Evolutionary conservation across 1,284 basidiomycete species (phyloP), one percentile per base, ranked within the genome.

Genomic region (Caloboletus firmus): DNA sequence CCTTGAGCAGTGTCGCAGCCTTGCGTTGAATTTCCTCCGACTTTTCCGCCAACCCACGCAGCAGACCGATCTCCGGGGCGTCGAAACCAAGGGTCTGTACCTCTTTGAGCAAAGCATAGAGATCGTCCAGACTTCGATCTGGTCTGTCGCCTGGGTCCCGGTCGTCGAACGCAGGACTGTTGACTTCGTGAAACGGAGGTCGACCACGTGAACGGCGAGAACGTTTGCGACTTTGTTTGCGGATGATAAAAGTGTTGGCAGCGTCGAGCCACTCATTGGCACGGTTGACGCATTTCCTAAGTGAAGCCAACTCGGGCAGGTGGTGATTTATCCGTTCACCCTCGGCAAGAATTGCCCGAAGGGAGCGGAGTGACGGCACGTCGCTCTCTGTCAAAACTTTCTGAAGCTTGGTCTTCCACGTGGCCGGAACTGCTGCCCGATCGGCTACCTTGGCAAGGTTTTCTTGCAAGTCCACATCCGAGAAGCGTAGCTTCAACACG

Each of bases 251-350:
- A 0, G 77, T 76, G 59, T 87, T 91, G 49, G 85, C 88, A 10
- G 84, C 80, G 49, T 91, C 87, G 5, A 95, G 77, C 93, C 94
- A 96, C 58, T 89, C 85, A 61, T 87, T 90, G 24, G 91, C 94
- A 55, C 84, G 81, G 39, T 74, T 79, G 48, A 97, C 89, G 66
- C 93, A 93, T 66, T 84, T 87, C 45, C 86, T 82, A 43, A 98
- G 80, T 44, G 83, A 75, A 20, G 76, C 72, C 45, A 95, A 77
- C 68, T 95, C 92, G 2, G 83, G 78, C 18, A 97, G 78, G 24
- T 80, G 78, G 65, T 85, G 83, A 45, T 83, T 85, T 66, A 96
- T 92, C 53, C 86, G 85, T 61, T 97, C 93, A 20, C 91, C 95
- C 68, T 98, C 95, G 1, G 87, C 82, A 24, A 93, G 77, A 17